Evolutionary conservation across 106 monocot genomes (phyloP), one percentile per base, ranked within the genome.

Genomic region (Iris macrosiphon): DNA sequence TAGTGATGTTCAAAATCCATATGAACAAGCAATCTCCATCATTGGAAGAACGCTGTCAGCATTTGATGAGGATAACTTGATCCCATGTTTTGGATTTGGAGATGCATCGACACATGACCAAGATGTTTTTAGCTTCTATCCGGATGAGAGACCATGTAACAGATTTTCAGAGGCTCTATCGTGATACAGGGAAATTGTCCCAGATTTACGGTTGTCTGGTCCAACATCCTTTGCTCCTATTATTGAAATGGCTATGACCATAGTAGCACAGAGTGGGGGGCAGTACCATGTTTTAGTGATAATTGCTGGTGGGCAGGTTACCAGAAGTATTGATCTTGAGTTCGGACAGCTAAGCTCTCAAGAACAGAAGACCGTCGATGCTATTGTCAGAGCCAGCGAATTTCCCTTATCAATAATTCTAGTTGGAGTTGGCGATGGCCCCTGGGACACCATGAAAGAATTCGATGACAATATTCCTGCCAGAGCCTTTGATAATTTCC

Each of bases 361-460:
- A 54, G 31, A 54, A 30, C 32, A 54, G 17, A 54, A 32, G n/a
- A 54, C 31, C 4, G 53, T 17, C 2, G 32, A 31, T 31, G 53
- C 32, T 12, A 30, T 31, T n/a, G 28, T 54, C 28, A 54, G n/a
- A 15, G 31, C 32, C 1, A 30, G 53, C 21, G 14, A 4, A 30
- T n/a, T 54, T 31, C 14, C 38, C 13, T n/a, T n/a, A n/a, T n/a
- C n/a, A n/a, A n/a, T n/a, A n/a, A 71, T 95, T 21, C 55, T 95
- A 25, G 94, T 95, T 68, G 94, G 94, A 53, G 94, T 95, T 58
- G 94, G 94, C 21, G 94, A 95, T 74, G 94, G 94, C 13, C 94
- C 94, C 33, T 95, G 94, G 94, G 89, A 89, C 59, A 82, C 69
- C 64, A 95, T 95, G 94, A 85, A 69, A 52, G 79, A 95, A 76